phyloP scores from a whole-genome alignment of 129 eudicot species.

The Tanacetum coccineum region DNA sequence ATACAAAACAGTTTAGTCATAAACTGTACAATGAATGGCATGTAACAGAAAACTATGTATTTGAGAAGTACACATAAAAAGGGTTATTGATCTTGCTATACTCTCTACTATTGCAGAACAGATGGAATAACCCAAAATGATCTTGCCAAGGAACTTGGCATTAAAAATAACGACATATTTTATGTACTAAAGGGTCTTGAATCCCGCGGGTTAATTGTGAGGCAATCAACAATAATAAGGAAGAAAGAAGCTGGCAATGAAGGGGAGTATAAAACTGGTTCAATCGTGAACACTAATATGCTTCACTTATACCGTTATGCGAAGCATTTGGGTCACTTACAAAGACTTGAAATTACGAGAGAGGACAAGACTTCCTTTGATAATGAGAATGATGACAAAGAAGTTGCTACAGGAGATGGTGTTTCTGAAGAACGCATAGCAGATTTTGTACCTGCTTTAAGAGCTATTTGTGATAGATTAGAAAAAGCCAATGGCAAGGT shows the following conservation, averaged over 20 bases:
- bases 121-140: constrained; percentile 82
- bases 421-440: constrained; percentile 44
- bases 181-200: constrained; percentile 66
- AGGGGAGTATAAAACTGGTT: constrained; percentile 40
- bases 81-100: constrained; percentile 19
- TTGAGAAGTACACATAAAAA: not conserved
- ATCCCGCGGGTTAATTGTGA: constrained; percentile 73
- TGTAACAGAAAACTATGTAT: not conserved
- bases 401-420: constrained; percentile 33
- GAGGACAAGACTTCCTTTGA: constrained; percentile 39
- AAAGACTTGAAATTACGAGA: constrained; percentile 78
- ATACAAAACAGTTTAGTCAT: no score
- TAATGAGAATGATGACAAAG: constrained; percentile 38
- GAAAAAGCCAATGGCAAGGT: constrained; percentile 90
- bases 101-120: constrained; percentile 40
- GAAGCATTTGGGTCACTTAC: constrained; percentile 69
- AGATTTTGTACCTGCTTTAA: constrained; percentile 64
- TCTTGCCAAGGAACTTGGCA: constrained; percentile 69
- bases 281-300: constrained; percentile 73
- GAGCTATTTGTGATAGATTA: constrained; percentile 73
- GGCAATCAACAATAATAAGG: constrained; percentile 70
- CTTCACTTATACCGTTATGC: constrained; percentile 76
- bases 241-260: constrained; percentile 51
- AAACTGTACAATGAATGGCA: not conserved
- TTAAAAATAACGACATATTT: constrained; percentile 55